Evolutionary conservation across 371 early-diverging fungal genomes (phyloP).

Genomic region (Mortierella sp.): DNA sequence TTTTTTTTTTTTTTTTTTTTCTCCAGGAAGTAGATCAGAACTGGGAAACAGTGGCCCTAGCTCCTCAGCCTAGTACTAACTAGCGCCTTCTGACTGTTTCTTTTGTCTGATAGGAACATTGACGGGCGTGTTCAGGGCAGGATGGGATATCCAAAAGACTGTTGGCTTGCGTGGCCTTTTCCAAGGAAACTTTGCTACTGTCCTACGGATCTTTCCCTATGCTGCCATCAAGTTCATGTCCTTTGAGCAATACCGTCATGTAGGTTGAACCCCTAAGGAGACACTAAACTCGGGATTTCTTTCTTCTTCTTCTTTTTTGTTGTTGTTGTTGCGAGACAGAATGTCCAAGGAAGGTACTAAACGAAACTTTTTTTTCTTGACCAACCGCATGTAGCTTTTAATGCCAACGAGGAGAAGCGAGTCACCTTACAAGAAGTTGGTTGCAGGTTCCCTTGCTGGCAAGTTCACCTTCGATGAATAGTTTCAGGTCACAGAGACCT

Average conservation of each 20-base stretch:
- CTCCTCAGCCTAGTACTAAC: background rate
- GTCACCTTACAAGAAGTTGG: conserved; percentile 63
- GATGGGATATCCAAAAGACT: conserved; percentile 69
- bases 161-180: conserved; percentile 85
- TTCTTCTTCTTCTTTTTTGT: background rate
- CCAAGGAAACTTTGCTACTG: conserved; percentile 93
- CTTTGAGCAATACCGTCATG: conserved; percentile 83
- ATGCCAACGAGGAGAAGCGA: conserved; percentile 73
- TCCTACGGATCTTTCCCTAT: conserved; percentile 93
- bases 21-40: background rate
- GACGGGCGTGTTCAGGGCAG: conserved; percentile 84
- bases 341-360: too few species aligned
- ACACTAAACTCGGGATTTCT: too few species aligned
- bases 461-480: conserved; percentile 4
- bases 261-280: conserved; percentile 38
- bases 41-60: background rate
- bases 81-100: background rate
- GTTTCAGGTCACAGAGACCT: background rate
- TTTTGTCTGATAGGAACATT: conserved; percentile 68
- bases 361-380: conserved; percentile 3
- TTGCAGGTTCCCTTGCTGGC: conserved; percentile 83
- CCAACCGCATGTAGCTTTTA: conserved; percentile 53
- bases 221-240: conserved; percentile 95
- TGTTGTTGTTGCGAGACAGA: too few species aligned
- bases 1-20: conserved; percentile 3